Evolutionary conservation across 345 rosid genomes (phyloP).

Genomic region (Brassica nigra): DNA sequence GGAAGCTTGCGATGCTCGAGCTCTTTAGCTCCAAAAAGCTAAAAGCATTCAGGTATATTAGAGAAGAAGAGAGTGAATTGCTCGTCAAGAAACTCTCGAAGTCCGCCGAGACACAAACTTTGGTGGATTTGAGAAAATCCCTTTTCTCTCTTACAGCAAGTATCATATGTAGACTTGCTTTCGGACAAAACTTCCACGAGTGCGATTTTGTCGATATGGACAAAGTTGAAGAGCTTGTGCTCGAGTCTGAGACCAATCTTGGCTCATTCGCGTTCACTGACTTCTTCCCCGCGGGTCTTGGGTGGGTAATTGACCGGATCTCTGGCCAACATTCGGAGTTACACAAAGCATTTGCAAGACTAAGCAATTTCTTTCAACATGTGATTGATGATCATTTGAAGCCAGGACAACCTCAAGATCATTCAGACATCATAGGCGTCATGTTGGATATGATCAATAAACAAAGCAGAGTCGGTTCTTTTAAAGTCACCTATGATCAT

Average conservation of each 20-base stretch:
- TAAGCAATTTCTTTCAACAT: slow-evolving; percentile 44
- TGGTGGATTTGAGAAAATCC: slow-evolving; percentile 40
- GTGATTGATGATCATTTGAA: slow-evolving; percentile 53
- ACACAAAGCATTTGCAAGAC: slow-evolving; percentile 39
- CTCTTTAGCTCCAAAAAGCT: slow-evolving; percentile 46
- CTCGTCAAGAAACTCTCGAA: slow-evolving; percentile 32
- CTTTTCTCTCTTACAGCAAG: slow-evolving; percentile 36
- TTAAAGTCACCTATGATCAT: slow-evolving; percentile 40
- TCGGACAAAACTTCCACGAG: slow-evolving; percentile 42
- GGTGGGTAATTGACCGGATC: slow-evolving; percentile 48
- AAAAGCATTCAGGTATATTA: slow-evolving; percentile 40
- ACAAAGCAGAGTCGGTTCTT: slow-evolving; percentile 15
- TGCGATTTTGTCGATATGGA: slow-evolving; percentile 38
- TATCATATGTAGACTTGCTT: slow-evolving; percentile 40
- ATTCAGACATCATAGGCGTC: slow-evolving; percentile 50
- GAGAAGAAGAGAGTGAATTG: slow-evolving; percentile 44
- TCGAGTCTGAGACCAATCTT: slow-evolving; percentile 34
- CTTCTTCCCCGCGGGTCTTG: slow-evolving; percentile 40
- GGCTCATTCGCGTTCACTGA: slow-evolving; percentile 42
- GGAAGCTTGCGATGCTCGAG: slow-evolving; percentile 44
- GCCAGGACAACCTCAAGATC: slow-evolving; percentile 7
- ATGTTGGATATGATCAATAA: slow-evolving; percentile 39
- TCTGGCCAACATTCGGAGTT: slow-evolving; percentile 41
- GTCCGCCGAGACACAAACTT: slow-evolving; percentile 25
- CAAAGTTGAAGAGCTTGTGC: slow-evolving; percentile 44